Evolutionary conservation across 768 basidiomycete genomes (phyloP), one percentile per base, ranked within the genome.

Genomic region (Cyathus striatus): DNA sequence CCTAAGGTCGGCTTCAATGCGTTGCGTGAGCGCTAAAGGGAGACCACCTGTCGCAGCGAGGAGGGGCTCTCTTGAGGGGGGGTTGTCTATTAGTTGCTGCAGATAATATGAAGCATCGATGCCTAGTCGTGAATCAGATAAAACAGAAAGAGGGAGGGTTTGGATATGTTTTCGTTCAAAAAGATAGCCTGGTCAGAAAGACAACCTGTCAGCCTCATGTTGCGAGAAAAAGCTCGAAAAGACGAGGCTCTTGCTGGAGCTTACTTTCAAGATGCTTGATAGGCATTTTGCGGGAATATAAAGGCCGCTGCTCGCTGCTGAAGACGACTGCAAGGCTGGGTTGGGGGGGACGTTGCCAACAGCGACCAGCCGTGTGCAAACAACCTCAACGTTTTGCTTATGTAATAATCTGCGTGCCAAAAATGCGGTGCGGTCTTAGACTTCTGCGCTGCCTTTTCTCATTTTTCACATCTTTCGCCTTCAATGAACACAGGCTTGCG

Each of bases 71-170:
- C 88, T 79, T 14, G 90, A 81, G 1, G 80, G 71, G 1, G 87
- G 78, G 46, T 70, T 79, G 43, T 90, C 86, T 13, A 83, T 83
- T 50, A 98, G 73, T 35, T 76, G 72, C 41, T 83, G 75, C 30
- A 99, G 73, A 65, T 98, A 99, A 63, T 86, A 83, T 2, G 86
- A 83, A 3, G 92, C 93, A 75, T 99, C 95, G 59, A 99, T 96
- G 23, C 96, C 96, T 21, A 99, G 84, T 35, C 96, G 86, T 41
- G 93, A 90, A 58, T 96, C 90, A 32, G 88, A 77, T 38, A 99
- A 75, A 0, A 83, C 81, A 44, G 78, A 79, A 42, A 98, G 78
- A 17, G 90, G 79, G 43, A 86, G 79, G 30, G 83, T 85, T 63
- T 89, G 84, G 49, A 89, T 64, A 60, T 94, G 88, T 66, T 91